Evolutionary conservation across 805 yeast species (phyloP).

Genomic region (Starmerella bombi): DNA sequence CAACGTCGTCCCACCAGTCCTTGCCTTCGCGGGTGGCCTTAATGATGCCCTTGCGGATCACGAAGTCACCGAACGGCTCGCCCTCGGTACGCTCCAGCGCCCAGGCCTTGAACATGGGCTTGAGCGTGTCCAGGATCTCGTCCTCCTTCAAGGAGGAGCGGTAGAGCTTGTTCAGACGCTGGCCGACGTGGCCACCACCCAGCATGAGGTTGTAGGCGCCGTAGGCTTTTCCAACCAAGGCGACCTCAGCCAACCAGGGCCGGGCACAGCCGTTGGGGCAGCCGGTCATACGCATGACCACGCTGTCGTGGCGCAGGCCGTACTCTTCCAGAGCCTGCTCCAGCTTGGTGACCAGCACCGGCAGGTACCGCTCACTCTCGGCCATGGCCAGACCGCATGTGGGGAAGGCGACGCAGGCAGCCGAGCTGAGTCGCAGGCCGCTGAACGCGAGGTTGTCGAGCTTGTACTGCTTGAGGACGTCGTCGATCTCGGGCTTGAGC

Average conservation of each 20-base stretch:
- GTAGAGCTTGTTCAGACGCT: constrained; percentile 80
- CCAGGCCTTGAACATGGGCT: constrained; percentile 88
- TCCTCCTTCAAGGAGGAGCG: constrained; percentile 81
- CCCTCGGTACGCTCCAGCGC: constrained; percentile 79
- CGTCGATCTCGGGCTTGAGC: constrained; percentile 50
- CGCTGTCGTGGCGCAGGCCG: constrained; percentile 85
- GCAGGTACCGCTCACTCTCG: constrained; percentile 86
- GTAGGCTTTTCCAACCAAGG: constrained; percentile 86
- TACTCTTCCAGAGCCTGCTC: constrained; percentile 81
- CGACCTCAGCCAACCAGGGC: constrained; percentile 96
- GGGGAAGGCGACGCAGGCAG: constrained; percentile 97
- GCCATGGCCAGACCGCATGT: constrained; percentile 99
- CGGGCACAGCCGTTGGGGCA: constrained; percentile 98
- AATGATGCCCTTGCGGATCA: constrained; percentile 74
- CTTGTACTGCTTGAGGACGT: constrained; percentile 54
- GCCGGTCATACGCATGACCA: constrained; percentile 97
- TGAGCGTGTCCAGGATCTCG: constrained; percentile 62
- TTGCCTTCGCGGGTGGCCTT: constrained; percentile 82
- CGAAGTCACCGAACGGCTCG: constrained; percentile 92
- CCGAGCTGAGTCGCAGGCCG: constrained; percentile 75
- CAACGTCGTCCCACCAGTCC: constrained; percentile 83
- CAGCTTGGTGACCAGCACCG: constrained; percentile 63
- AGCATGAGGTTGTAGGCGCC: constrained; percentile 88
- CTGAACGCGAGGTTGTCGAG: constrained; percentile 74
- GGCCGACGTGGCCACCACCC: constrained; percentile 93